Percentiles rank a stretch among this genome's conserved stretches.
Conservation (phyloP, 192 early-diverging fungal genomes). For the Coemansia sp. region DNA sequence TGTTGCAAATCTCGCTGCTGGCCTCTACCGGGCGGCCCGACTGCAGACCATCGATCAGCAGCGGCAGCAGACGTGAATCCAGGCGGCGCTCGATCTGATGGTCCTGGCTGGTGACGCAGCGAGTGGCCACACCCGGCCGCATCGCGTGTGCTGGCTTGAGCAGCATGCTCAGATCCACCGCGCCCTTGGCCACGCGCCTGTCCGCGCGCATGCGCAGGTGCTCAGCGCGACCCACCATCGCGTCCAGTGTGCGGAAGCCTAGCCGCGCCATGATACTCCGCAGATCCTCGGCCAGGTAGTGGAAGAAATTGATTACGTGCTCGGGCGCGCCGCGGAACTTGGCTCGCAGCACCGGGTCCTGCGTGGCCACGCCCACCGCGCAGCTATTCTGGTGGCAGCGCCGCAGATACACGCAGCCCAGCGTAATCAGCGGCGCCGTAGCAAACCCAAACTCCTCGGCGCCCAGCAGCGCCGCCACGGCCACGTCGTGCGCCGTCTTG, state of each 20-base stretch:
- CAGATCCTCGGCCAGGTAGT: slow-evolving; percentile 93
- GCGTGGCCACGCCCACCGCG: slow-evolving; percentile 96
- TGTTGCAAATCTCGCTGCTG: slow-evolving; percentile 77
- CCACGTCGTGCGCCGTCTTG: slow-evolving; percentile 95
- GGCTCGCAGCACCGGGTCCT: slow-evolving; percentile 88
- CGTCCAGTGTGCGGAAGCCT: slow-evolving; percentile 88
- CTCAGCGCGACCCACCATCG: slow-evolving; percentile 96
- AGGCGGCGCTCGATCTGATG: slow-evolving; percentile 84
- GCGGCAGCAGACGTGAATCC: slow-evolving; percentile 85
- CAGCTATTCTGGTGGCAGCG: slow-evolving; percentile 92
- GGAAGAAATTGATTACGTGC: slow-evolving; percentile 98
- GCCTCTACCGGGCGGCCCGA: slow-evolving; percentile 61
- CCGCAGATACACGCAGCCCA: slow-evolving; percentile 97
- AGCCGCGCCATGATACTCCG: slow-evolving; percentile 92
- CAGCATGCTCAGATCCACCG: slow-evolving; percentile 82
- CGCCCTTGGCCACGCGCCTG: slow-evolving; percentile 71
- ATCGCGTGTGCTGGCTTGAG: slow-evolving; percentile 84
- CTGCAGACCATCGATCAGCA: slow-evolving; percentile 71
- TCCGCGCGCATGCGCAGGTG: slow-evolving; percentile 75
- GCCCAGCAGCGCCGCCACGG: slow-evolving; percentile 94
- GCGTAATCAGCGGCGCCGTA: slow-evolving; percentile 94
- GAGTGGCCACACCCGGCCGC: slow-evolving; percentile 84
- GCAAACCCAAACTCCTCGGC: slow-evolving; percentile 99
- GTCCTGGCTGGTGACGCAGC: slow-evolving; percentile 81
- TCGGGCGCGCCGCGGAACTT: slow-evolving; percentile 96